Base-by-base conservation (phyloP, 805 yeast genomes). In the Wickerhamomyces rabaulensis region DNA sequence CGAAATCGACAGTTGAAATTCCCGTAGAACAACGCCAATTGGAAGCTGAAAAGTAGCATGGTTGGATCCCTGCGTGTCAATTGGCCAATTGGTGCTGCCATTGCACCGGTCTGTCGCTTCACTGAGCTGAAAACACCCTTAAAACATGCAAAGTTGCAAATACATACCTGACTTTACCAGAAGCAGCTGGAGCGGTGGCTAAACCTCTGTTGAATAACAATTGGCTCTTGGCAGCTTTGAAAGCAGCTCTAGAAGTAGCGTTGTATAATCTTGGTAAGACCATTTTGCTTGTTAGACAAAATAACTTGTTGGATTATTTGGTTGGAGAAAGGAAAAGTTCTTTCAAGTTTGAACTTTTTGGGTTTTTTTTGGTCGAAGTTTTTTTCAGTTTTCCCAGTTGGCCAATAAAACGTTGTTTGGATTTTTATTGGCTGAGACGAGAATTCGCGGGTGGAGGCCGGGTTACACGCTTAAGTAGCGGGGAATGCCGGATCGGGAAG, bases 141-240 rank as follows among this genome's bases (percentile, higher is more conserved):
- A 4, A 27, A 27, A 27, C 12, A 9, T 25, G 10, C 9, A 8
- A 33, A 31, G 27, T 25, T 10, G 27, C 27, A 25, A n/a, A 53
- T 63, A 84, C 91, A 70, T 82, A 84, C 91, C 87, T 87, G 66
- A 89, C 89, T 71, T 86, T 84, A 80, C 97, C 97, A 65, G 73
- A 71, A 49, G 75, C 68, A 64, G 86, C 79, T 60, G 89, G 83
- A 66, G 88, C 85, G 64, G 89, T 76, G 60, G 91, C 90, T 71
- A 83, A 74, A 70, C 82, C 79, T 74, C 88, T 84, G 76, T 73
- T 74, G 73, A 84, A 80, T 57, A 70, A 58, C 70, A 83, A 77
- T 77, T 84, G 83, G 69, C 90, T 88, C 78, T 82, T 86, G 65
- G 90, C 95, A 63, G 92, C 91, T 73, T 82, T 80, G 74, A 85